Percentiles rank a stretch among this genome's conserved stretches.
phyloP scores from a whole-genome alignment of 1,284 basidiomycete genomes.

The Melampsora americana region DNA sequence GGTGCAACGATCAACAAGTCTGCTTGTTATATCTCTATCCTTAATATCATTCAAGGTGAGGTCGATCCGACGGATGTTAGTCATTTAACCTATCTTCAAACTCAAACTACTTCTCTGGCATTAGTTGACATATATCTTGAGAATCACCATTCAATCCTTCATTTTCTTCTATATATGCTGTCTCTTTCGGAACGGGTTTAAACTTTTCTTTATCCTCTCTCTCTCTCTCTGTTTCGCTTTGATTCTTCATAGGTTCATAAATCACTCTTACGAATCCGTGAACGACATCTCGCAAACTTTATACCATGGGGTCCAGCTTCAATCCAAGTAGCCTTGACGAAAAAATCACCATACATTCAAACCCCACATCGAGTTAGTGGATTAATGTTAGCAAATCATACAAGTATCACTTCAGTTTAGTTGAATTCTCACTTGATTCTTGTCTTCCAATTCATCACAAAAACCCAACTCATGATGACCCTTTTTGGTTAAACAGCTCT shows the following conservation, averaged over 20 bases:
- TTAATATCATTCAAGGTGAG: constrained; percentile 98
- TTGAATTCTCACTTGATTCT: too few species aligned
- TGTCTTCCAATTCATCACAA: too few species aligned
- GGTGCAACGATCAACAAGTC: constrained; percentile 70
- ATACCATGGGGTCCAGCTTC: constrained; percentile 99
- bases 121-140: background rate
- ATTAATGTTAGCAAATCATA: constrained; percentile 98
- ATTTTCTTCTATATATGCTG: background rate
- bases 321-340: constrained; percentile 93
- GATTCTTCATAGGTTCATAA: constrained; percentile 72
- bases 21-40: constrained; percentile 92
- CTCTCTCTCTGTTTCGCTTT: too few species aligned
- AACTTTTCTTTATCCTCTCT: too few species aligned
- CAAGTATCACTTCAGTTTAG: constrained; percentile 90
- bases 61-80: constrained; percentile 93
- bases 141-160: background rate
- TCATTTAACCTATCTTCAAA: constrained; percentile 31
- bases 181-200: background rate
- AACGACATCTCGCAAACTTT: constrained; percentile 93
- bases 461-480: background rate
- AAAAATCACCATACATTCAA: constrained; percentile 80
- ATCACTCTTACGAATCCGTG: constrained; percentile 90
- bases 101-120: background rate
- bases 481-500: constrained; percentile 62
- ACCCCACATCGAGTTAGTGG: constrained; percentile 87